These are phyloP conservation scores for Rubus parviflorus DNA, from an alignment of 306 rosid genomes.

Conservation along the genomic window DNA sequence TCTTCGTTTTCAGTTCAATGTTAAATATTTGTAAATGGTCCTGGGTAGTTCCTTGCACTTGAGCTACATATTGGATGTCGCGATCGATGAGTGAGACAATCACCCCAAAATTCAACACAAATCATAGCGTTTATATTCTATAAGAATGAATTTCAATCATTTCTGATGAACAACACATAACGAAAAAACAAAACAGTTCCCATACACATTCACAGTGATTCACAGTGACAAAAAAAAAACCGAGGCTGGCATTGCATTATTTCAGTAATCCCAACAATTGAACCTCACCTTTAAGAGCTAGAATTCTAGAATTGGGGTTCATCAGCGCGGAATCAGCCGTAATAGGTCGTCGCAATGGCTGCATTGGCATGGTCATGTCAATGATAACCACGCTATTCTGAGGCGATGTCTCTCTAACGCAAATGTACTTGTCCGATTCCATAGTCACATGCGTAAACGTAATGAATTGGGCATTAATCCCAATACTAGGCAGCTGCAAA, in stretches of 20 bases:
- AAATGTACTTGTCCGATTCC: constrained; percentile 82
- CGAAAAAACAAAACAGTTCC: neutral
- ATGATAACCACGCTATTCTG: constrained; percentile 70
- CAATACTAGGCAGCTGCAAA: constrained; percentile 63
- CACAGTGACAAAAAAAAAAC: neutral
- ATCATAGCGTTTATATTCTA: neutral
- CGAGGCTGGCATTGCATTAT: neutral
- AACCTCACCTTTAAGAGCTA: constrained; percentile 64
- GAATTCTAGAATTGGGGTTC: constrained; percentile 73
- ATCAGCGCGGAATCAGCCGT: constrained; percentile 83
- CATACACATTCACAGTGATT: neutral
- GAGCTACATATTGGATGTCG: constrained; percentile 47
- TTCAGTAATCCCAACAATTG: neutral
- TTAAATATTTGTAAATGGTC: constrained; percentile 84
- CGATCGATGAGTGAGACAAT: constrained; percentile 6
- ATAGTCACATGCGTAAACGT: constrained; percentile 79
- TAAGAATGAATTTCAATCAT: neutral
- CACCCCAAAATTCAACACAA: neutral
- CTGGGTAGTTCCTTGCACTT: constrained; percentile 74
- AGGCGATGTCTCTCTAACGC: constrained; percentile 79
- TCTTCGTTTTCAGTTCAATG: constrained; percentile 65
- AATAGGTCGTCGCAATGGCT: constrained; percentile 77
- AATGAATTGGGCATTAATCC: constrained; percentile 70
- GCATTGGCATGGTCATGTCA: constrained; percentile 79
- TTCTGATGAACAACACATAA: too few species aligned